Evolutionary conservation across 495 filamentous ascomycete genomes (phyloP).

Genomic region (Neurospora sp.): DNA sequence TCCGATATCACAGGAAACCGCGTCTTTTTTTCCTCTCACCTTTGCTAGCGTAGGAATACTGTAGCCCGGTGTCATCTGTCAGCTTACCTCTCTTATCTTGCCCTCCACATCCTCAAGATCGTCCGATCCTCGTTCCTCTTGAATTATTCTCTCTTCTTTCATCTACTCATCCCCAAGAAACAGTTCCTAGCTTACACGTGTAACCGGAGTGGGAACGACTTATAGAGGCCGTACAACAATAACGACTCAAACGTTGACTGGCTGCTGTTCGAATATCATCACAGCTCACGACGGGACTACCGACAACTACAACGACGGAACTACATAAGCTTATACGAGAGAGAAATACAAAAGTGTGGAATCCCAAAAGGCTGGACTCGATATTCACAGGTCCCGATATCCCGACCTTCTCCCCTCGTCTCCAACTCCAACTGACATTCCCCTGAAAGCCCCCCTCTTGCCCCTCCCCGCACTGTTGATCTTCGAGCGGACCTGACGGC

Average conservation of each 20-base stretch:
- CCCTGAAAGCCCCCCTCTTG: background rate
- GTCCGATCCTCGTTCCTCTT: background rate
- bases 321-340: background rate
- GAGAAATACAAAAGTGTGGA: background rate
- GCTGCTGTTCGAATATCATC: background rate
- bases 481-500: background rate
- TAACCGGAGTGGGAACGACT: background rate
- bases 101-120: background rate
- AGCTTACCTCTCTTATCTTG: background rate
- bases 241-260: background rate
- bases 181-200: background rate
- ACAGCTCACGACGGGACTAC: background rate
- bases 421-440: background rate
- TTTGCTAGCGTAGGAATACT: background rate
- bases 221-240: background rate
- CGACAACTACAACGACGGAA: background rate
- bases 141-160: background rate
- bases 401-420: background rate
- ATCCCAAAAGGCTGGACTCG: background rate
- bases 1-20: background rate
- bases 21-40: background rate
- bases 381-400: background rate
- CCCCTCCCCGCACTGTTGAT: background rate
- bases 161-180: background rate
- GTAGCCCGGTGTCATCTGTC: background rate